phyloP scores from a whole-genome alignment of 345 rosid species.

The Triadica sebifera region DNA sequence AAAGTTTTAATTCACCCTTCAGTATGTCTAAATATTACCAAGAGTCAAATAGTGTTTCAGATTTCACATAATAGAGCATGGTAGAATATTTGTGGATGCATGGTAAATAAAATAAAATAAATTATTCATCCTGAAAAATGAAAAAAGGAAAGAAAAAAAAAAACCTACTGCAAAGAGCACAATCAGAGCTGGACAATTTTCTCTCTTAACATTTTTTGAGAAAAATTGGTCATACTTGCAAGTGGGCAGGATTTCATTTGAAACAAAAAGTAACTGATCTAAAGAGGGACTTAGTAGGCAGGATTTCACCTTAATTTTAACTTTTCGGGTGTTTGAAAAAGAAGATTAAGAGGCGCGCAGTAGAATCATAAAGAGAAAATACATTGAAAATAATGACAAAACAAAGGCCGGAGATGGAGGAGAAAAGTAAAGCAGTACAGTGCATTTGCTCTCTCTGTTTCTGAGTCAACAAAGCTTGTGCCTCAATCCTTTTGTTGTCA shows the following conservation, averaged over 20 bases:
- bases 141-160: neutral
- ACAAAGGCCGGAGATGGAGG: neutral
- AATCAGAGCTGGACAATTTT: neutral
- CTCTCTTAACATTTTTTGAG: no score
- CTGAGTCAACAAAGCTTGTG: neutral
- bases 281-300: neutral
- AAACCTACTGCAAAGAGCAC: neutral
- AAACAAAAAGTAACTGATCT: neutral
- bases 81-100: neutral
- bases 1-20: neutral
- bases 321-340: no score
- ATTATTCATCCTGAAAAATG: neutral
- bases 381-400: neutral
- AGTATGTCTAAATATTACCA: neutral
- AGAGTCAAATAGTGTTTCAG: neutral
- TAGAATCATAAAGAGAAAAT: no score
- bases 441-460: neutral
- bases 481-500: neutral
- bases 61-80: no score
- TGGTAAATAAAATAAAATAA: neutral
- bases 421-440: slow-evolving; percentile 2
- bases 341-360: no score
- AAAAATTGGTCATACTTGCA: neutral
- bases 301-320: no score
- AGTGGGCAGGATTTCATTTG: neutral